Evolutionary conservation across 306 rosid genomes (phyloP).

Genomic region (Echinosophora koreensis): DNA sequence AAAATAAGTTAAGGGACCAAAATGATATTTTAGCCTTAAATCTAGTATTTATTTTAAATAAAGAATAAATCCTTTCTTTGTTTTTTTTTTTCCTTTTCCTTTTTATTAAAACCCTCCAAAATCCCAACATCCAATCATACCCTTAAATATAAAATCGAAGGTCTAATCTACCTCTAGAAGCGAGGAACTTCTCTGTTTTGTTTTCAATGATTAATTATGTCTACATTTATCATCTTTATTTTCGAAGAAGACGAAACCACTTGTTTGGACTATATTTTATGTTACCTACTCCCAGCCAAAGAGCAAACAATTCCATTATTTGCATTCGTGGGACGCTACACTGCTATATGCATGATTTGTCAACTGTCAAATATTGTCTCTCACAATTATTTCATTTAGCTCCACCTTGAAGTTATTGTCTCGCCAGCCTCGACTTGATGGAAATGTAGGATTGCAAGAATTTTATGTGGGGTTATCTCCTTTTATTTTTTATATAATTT

Average conservation of each 20-base stretch:
- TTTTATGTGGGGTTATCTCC: background rate
- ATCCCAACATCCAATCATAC: too few relatives aligned
- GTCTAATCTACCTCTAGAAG: background rate
- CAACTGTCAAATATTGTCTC: constrained; percentile 19
- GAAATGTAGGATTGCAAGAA: background rate
- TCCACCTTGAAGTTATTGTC: constrained; percentile 39
- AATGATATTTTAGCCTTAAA: too few relatives aligned
- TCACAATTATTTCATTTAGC: constrained; percentile 38
- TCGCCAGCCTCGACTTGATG: constrained; percentile 39
- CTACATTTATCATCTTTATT: constrained; percentile 14
- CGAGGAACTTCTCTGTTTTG: background rate
- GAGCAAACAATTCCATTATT: constrained; percentile 33
- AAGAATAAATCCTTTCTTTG: too few relatives aligned
- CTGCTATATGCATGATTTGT: constrained; percentile 10
- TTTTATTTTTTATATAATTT: background rate
- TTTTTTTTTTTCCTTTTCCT: too few relatives aligned
- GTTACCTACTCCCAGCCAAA: constrained; percentile 34
- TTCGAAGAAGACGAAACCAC: constrained; percentile 29
- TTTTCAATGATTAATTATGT: background rate
- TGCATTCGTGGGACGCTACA: constrained; percentile 42
- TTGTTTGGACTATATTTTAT: constrained; percentile 36
- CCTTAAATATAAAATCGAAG: background rate
- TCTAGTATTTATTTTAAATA: too few relatives aligned
- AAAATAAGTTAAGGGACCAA: too few relatives aligned
- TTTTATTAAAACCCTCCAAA: too few relatives aligned